Conservation (phyloP, 805 yeast genomes). For the Lachancea waltii region DNA sequence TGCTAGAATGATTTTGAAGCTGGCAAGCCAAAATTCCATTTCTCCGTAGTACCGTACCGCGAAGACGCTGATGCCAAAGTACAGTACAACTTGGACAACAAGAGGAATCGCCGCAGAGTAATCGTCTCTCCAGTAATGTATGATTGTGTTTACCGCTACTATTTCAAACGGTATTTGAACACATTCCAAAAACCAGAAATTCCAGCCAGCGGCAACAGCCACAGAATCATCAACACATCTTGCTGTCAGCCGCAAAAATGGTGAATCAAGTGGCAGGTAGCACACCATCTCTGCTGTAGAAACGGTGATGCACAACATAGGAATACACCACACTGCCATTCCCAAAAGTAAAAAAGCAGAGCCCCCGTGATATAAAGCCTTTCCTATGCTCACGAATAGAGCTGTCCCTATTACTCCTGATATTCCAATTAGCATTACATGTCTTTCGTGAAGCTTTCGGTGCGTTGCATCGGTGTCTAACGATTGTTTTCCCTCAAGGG, state of each 20-base stretch:
- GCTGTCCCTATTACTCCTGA: conserved; percentile 84
- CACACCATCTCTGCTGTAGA: conserved; percentile 76
- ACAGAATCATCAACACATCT: conserved; percentile 70
- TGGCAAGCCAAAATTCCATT: conserved; percentile 70
- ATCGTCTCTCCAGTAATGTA: conserved; percentile 77
- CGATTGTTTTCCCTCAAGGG: background rate
- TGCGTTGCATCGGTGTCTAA: conserved; percentile 26
- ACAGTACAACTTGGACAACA: conserved; percentile 56
- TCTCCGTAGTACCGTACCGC: conserved; percentile 78
- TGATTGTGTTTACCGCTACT: conserved; percentile 68
- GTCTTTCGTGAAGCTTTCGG: conserved; percentile 56
- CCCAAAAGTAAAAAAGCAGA: conserved; percentile 62
- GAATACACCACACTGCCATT: conserved; percentile 62
- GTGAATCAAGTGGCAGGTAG: conserved; percentile 68
- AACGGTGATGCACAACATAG: conserved; percentile 59
- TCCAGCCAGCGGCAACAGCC: conserved; percentile 74
- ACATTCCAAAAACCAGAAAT: conserved; percentile 69
- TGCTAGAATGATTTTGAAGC: conserved; percentile 67
- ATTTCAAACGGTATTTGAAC: conserved; percentile 79
- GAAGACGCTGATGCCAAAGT: conserved; percentile 57
- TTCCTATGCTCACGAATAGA: conserved; percentile 65
- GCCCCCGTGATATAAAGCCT: conserved; percentile 59
- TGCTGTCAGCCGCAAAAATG: conserved; percentile 68
- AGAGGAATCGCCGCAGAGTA: conserved; percentile 67
- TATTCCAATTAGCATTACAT: conserved; percentile 70